Base-by-base conservation (phyloP, 495 filamentous ascomycete genomes). In the Xylaria cubensis region DNA sequence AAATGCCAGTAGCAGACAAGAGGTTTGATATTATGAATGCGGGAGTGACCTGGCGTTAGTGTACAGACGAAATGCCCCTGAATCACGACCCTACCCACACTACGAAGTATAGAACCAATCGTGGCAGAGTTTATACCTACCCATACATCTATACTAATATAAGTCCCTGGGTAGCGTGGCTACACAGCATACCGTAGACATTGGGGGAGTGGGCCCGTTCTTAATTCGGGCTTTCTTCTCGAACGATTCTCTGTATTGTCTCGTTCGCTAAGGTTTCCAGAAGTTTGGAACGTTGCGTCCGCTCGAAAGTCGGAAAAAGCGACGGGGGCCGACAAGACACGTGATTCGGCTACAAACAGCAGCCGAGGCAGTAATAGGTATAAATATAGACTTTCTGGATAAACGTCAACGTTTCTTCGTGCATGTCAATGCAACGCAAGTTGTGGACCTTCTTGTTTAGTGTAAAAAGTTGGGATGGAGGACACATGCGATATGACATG, bases 141-240 rank as follows among this genome's bases (percentile, higher is more conserved):
- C 21, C 17, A 32, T 24, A 26, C 51, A 17, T 55, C 51, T 55
- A 26, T 55, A 55, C 21, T 64, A 64, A 26, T 64, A 26, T 64
- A 63, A 26, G 32, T 59, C 12, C 29, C 26, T 59, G 21, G 10
- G 4, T 55, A 4, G 24, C 21, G 39, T 42, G 12, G 39, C 39
- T 42, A 42, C 39, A 42, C 12, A 9, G 12, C 39, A 42, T 42
- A 42, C 9, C 39, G 39, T 42, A 13, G 39, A 42, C 39, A 42
- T 42, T 42, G 39, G 48, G 59, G 36, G 59, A 42, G 59, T 42
- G 59, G 61, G 19, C 26, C 56, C 15, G 42, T 59, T 70, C 53
- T 58, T 51, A 7, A 39, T 70, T 39, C 39, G 67, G 56, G 42
- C 29, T 51, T 67, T 9, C 67, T 64, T 62, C 68, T 70, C 68